These are phyloP conservation scores for Pythium volutum DNA, from an alignment of 352 stramenopile species.

Conservation along the genomic window DNA sequence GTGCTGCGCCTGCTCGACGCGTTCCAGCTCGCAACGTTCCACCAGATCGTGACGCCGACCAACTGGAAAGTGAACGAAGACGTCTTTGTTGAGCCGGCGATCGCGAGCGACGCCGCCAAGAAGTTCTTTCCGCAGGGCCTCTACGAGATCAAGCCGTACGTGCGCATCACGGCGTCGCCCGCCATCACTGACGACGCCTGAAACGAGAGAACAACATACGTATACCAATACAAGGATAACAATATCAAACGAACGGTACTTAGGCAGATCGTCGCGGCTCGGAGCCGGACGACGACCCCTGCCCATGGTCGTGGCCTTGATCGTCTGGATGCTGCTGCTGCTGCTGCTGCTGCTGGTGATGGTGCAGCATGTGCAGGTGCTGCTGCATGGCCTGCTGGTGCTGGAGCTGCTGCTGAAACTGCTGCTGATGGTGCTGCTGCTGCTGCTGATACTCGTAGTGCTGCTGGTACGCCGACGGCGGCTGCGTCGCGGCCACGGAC, in stretches of 20 bases:
- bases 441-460: conserved; percentile 43
- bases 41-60: conserved; percentile 74
- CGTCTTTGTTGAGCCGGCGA: conserved; percentile 76
- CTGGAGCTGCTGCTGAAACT: conserved; percentile 35
- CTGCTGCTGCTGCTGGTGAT: conserved; percentile 21
- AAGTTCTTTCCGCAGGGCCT: conserved; percentile 77
- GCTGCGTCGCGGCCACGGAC: conserved; percentile 28
- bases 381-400: conserved; percentile 45
- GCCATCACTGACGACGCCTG: conserved; percentile 43
- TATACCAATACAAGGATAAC: not conserved
- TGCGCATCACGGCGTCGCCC: conserved; percentile 69
- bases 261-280: not conserved
- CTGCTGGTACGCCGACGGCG: conserved; percentile 45
- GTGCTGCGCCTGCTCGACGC: conserved; percentile 68
- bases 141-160: conserved; percentile 81
- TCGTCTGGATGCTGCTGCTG: not conserved
- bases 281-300: not conserved
- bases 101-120: conserved; percentile 62
- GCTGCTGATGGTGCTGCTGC: conserved; percentile 44
- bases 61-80: conserved; percentile 88
- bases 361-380: conserved; percentile 38
- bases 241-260: conserved; percentile 8
- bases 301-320: conserved; percentile 1
- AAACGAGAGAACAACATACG: conserved; percentile 24
- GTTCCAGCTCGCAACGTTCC: conserved; percentile 65